Conservation (phyloP, 1,284 basidiomycete species). For the Mycena citricolor region DNA sequence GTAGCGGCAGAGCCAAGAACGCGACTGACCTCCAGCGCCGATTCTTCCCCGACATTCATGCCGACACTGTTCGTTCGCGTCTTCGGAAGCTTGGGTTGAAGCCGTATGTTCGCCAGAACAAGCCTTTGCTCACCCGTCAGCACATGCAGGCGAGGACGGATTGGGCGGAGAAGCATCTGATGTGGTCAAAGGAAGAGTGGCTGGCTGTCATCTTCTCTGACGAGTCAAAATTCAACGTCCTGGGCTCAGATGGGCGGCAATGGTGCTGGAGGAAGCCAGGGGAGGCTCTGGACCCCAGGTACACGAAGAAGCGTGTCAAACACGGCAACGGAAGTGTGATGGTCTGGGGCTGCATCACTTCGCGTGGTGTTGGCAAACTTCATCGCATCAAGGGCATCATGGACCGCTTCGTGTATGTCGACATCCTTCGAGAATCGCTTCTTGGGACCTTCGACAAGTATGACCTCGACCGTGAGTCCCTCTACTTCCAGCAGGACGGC, state of each 20-base stretch:
- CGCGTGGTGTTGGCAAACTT: conserved; percentile 25
- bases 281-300: conserved; percentile 5
- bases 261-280: conserved; percentile 24
- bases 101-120: background rate
- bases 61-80: background rate
- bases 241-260: conserved; percentile 27
- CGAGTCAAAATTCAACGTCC: conserved; percentile 27
- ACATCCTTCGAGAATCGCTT: conserved; percentile 29
- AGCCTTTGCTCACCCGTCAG: background rate
- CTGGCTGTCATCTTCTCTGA: conserved; percentile 24
- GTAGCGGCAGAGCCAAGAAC: conserved; percentile 2
- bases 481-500: conserved; percentile 32
- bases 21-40: conserved; percentile 6
- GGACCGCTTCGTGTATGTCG: conserved; percentile 26
- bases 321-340: conserved; percentile 28
- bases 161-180: conserved; percentile 11
- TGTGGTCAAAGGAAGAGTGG: conserved; percentile 24
- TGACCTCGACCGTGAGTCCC: background rate
- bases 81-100: background rate
- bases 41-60: conserved; percentile 2
- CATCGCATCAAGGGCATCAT: conserved; percentile 29
- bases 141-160: background rate
- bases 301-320: conserved; percentile 19
- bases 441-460: conserved; percentile 27
- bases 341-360: conserved; percentile 31